Conservation (phyloP, 768 basidiomycete species). For the Lepiota venenata region DNA sequence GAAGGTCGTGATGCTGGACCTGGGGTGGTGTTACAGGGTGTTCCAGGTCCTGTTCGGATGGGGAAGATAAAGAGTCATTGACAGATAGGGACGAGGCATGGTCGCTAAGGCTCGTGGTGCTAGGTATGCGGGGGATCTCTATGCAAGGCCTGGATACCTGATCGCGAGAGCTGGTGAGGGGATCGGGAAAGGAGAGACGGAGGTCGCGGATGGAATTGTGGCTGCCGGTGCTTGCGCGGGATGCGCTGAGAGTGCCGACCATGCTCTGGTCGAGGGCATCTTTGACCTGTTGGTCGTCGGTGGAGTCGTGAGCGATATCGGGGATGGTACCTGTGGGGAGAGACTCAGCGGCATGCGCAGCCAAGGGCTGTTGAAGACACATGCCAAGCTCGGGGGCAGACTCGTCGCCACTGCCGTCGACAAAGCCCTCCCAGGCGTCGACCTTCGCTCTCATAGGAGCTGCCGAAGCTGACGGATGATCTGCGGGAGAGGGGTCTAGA, state of each 20-base stretch:
- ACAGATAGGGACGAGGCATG: constrained; percentile 6
- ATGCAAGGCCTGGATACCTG: constrained; percentile 60
- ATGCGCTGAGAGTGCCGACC: constrained; percentile 73
- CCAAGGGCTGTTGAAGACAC: constrained; percentile 28
- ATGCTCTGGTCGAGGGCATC: constrained; percentile 81
- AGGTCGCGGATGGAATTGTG: constrained; percentile 66
- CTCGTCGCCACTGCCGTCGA: constrained; percentile 60
- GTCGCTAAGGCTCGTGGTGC: constrained; percentile 22
- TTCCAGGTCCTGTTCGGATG: constrained; percentile 33
- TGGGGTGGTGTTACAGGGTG: constrained; percentile 29
- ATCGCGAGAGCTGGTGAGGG: constrained; percentile 67
- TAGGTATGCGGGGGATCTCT: constrained; percentile 39
- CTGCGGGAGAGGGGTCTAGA: constrained; percentile 59
- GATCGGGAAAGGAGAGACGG: constrained; percentile 81
- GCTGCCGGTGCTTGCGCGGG: constrained; percentile 61
- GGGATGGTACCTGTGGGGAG: constrained; percentile 25
- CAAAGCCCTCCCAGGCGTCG: constrained; percentile 77
- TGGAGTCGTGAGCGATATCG: constrained; percentile 33
- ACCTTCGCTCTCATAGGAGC: constrained; percentile 67
- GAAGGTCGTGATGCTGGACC: constrained; percentile 28
- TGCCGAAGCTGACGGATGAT: constrained; percentile 67
- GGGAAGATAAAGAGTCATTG: constrained; percentile 9
- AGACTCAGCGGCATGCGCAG: constrained; percentile 25
- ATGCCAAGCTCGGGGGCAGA: constrained; percentile 26
- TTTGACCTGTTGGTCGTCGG: constrained; percentile 67